Base-by-base conservation (phyloP, 2,329 filamentous ascomycete genomes). In the Hypoxylon sp. region DNA sequence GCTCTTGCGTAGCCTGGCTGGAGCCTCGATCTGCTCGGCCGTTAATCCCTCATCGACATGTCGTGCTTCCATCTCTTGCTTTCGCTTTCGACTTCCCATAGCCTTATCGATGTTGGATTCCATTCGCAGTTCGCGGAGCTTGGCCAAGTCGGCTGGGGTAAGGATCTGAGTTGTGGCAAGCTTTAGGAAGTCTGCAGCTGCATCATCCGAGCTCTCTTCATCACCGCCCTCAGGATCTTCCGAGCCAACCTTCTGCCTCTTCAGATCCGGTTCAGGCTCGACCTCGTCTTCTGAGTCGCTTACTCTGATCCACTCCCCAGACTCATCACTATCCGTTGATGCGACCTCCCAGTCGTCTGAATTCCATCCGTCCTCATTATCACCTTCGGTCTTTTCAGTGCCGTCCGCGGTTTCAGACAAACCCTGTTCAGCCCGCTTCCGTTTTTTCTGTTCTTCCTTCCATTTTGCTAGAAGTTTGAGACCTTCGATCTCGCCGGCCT, bases 141-240 rank as follows among this genome's bases (percentile, higher is more conserved):
- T 97, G 62, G 90, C 87, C n/a, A 97, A 82, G 72, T 99, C 94
- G 8, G 94, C 94, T 0, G 94, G 94, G 0, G 94, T 99, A 55
- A 99, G 86, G 60, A 99, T 95, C 37, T 90, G 88, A 2, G 90
- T 96, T 0, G 90, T 96, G n/a, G 92, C 92, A 31, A 97, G 83
- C 64, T 86, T 91, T 8, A 87, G 85, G 60, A 85, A 81, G 8
- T 71, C 73, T n/a, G 75, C 74, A 3, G 67, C 60, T 4, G 74
- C 69, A 19, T 71, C 71, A n/a, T 68, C 69, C 8, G 70, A 69
- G 29, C 77, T 73, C 34, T 78, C 72, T 51, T 79, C 72, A 6
- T 75, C 75, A 32, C 72, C 71, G 5, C 70, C 67, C 4, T 66
- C 65, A 5, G 67, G 62, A 17, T 71, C 68, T 19, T 69, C 63